phyloP scores from a whole-genome alignment of 2,329 filamentous ascomycete species.

The Leptographium procerum region DNA sequence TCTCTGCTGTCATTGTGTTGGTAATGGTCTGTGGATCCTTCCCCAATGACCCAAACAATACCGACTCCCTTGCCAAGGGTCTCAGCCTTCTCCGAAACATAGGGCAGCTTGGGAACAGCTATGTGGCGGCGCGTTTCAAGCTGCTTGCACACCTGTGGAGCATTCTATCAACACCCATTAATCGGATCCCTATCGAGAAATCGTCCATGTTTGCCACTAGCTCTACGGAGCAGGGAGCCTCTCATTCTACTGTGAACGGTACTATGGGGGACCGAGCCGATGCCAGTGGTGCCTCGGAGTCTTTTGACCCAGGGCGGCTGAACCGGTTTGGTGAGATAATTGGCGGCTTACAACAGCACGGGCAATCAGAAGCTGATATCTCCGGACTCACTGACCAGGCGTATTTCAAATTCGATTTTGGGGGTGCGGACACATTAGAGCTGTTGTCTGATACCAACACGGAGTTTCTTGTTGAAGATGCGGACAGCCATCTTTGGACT shows the following conservation, averaged over 20 bases:
- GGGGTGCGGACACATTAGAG: not conserved
- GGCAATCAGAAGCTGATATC: constrained; percentile 4
- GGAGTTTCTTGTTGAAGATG: constrained; percentile 16
- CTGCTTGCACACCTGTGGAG: constrained; percentile 15
- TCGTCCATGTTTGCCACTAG: no score
- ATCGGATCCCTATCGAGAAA: no score
- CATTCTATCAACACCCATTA: constrained; percentile 1
- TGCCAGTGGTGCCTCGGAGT: not conserved
- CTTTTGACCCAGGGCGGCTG: not conserved
- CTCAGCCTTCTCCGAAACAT: constrained; percentile 36
- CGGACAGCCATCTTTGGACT: constrained; percentile 25
- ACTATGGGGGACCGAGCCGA: not conserved
- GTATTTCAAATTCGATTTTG: constrained; percentile 14
- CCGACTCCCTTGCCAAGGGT: constrained; percentile 28
- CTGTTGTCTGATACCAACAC: not conserved
- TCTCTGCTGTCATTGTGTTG: constrained; percentile 40
- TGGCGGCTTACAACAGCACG: not conserved
- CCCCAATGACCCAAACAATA: constrained; percentile 30
- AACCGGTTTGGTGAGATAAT: not conserved
- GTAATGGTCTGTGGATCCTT: constrained; percentile 44
- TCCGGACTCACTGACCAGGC: constrained; percentile 11
- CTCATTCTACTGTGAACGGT: no score
- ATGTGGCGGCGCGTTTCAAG: constrained; percentile 27
- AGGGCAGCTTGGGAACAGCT: constrained; percentile 40
- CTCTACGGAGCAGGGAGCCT: no score